Percentiles rank a stretch among this genome's conserved stretches.
phyloP scores from a whole-genome alignment of 805 yeast species.

The Kazachstania psychrophila region DNA sequence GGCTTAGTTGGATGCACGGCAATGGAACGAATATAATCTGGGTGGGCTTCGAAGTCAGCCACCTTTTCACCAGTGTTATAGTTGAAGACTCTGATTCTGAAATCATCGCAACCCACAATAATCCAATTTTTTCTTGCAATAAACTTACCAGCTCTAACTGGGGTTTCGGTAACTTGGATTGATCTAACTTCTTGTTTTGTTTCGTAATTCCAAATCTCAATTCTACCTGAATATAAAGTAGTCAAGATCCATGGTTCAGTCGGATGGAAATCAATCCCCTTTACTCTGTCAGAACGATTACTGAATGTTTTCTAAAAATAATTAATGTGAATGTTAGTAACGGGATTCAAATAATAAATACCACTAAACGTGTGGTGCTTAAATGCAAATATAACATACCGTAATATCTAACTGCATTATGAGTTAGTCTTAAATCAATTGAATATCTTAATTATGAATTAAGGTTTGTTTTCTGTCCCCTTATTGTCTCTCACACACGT shows the following conservation, averaged over 20 bases:
- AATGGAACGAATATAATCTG: conserved; percentile 87
- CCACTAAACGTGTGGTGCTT: no score
- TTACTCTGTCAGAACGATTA: conserved; percentile 91
- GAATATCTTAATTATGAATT: no score
- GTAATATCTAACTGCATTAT: conserved; percentile 26
- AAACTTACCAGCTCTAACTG: conserved; percentile 91
- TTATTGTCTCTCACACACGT: no score
- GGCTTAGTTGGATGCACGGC: conserved; percentile 95
- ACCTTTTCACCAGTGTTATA: conserved; percentile 93
- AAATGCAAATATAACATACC: conserved; percentile 12
- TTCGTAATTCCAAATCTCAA: conserved; percentile 92
- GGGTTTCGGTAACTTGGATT: conserved; percentile 90
- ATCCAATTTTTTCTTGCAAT: conserved; percentile 97
- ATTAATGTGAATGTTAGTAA: conserved; percentile 26
- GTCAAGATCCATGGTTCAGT: conserved; percentile 94
- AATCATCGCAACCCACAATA: conserved; percentile 92
- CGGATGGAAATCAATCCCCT: conserved; percentile 97
- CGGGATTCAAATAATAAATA: neutral
- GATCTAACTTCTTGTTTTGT: conserved; percentile 73
- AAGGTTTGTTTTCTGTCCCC: no score
- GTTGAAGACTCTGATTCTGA: conserved; percentile 85
- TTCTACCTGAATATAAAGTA: conserved; percentile 72
- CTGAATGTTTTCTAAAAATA: conserved; percentile 43
- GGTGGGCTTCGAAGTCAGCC: conserved; percentile 94
- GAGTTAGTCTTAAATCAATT: no score